These are phyloP conservation scores for Eucalyptus coolabah DNA, from an alignment of 345 rosid genomes.

Conservation along the genomic window DNA sequence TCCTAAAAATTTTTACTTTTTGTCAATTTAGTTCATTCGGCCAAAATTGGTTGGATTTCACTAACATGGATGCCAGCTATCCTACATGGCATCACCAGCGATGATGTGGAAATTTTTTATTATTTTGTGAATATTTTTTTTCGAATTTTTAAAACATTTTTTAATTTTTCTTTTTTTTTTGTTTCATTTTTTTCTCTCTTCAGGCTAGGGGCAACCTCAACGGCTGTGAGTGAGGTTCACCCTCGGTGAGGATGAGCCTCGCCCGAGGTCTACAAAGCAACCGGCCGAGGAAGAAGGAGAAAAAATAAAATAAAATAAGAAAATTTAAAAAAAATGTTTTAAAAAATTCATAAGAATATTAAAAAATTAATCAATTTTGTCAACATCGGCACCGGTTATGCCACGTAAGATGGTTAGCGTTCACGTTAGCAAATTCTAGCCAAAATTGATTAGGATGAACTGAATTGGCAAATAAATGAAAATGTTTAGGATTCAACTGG, in stretches of 20 bases:
- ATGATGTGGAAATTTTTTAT: no score
- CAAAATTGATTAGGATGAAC: accelerated
- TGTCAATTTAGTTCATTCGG: accelerated
- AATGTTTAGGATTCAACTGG: accelerated
- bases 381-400: accelerated
- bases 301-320: no score
- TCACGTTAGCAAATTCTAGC: accelerated
- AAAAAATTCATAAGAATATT: no score
- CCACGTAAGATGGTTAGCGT: accelerated
- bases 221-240: accelerated
- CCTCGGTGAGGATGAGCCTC: accelerated
- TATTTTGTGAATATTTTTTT: no score
- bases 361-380: no score
- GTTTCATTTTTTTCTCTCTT: no score
- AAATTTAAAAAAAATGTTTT: no score
- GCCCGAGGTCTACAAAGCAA: accelerated
- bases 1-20: no score
- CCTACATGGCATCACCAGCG: accelerated
- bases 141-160: no score
- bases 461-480: not conserved
- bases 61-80: accelerated
- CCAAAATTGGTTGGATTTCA: accelerated
- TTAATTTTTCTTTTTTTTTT: no score
- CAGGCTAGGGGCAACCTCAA: accelerated
- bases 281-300: no score